Base-by-base conservation (phyloP, 1,139 yeast species). In the Yamadazyma spencermartinsiae region DNA sequence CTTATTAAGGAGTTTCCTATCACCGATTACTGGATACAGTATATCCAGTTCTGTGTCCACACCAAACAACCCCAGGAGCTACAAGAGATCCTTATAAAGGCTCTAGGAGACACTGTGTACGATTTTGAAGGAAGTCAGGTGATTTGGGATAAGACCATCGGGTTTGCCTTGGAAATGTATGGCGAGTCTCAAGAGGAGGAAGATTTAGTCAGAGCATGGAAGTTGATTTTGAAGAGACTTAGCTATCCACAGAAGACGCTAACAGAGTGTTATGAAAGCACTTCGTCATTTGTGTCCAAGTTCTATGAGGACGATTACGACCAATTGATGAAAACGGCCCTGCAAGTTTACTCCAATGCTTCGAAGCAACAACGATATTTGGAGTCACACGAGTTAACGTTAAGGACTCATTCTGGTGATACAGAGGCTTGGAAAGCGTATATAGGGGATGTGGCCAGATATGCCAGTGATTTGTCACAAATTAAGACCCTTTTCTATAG, bases 281-380 rank as follows among this genome's bases (percentile, higher is more conserved):
- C 61, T 34, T 78, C 83, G 0, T 39, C 63, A 0, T 73, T 76
- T 39, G 63, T 78, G 2, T 64, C 80, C 1, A 37, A 45, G 7
- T 40, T 58, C 37, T 45, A 42, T 25, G 44, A 51, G 3, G 51
- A 50, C 3, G 48, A 63, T 6, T 80, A 79, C 49, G 74, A 68
- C 12, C 40, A 44, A 6, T 59, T 58, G 27, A 66, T 79, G 72
- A 39, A 49, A 2, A 42, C 48, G 1, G 79, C 77, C 1, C 72
- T 65, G 43, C 60, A 60, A 38, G 44, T 69, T 0, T 62, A 61
- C 37, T 41, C 56, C 3, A 46, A 46, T 10, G 61, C 80, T 0
- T 56, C 58, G 33, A 54, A 53, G 19, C 35, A 45, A 14, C 55
- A 58, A 43, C 42, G 58, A 15, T 57, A 64, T 47, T 59, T 53